A percentile compares a stretch with the other conserved stretches of the same genome.
phyloP scores from a whole-genome alignment of 139 green algal species.

The Zygnema cylindricum region DNA sequence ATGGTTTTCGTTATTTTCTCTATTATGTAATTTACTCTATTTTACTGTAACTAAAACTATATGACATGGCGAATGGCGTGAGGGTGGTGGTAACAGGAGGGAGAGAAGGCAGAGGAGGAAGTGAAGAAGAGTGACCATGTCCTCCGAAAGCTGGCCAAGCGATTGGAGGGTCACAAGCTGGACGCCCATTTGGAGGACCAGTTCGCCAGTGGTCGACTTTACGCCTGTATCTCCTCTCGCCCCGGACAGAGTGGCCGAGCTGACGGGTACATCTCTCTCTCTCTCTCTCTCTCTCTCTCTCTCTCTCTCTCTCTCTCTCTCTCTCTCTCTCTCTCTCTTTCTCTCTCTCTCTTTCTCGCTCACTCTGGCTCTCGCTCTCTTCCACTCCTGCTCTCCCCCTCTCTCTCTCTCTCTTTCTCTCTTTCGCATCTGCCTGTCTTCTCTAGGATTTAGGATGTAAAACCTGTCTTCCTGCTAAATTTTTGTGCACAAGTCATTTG shows the following conservation, averaged over 20 bases:
- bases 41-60: no score
- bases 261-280: slow-evolving; percentile 69
- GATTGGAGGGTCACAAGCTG: slow-evolving; percentile 74
- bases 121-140: slow-evolving; percentile 79
- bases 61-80: no score
- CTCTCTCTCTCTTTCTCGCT: slow-evolving; percentile 1
- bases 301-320: neutral
- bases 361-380: neutral
- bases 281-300: neutral
- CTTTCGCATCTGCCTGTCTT: neutral
- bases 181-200: slow-evolving; percentile 78
- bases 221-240: slow-evolving; percentile 70
- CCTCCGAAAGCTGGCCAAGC: slow-evolving; percentile 84
- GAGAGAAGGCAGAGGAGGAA: slow-evolving; percentile 27
- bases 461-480: neutral
- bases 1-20: no score
- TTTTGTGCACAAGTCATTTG: neutral
- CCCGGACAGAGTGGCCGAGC: slow-evolving; percentile 68
- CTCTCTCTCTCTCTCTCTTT: neutral
- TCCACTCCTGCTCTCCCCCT: neutral
- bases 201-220: slow-evolving; percentile 86
- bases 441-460: neutral
- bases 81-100: no score
- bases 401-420: neutral
- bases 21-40: no score